These are phyloP conservation scores for Solanum peruvianum DNA, from an alignment of 257 asterid species.

Conservation along the genomic window DNA sequence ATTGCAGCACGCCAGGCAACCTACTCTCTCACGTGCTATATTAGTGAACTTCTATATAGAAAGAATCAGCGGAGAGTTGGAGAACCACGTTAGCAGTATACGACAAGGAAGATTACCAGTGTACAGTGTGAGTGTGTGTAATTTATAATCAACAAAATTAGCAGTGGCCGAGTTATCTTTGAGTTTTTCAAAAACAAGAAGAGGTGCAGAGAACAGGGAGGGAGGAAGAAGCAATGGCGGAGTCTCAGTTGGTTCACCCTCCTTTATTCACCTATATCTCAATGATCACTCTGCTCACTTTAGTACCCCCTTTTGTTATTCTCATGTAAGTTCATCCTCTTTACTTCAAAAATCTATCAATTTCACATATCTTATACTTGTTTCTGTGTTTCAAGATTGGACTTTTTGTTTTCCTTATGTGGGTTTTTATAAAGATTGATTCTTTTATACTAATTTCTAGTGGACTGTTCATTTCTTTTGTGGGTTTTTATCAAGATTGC, in stretches of 20 bases:
- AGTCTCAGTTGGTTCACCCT: conserved; percentile 58
- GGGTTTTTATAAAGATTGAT: not conserved
- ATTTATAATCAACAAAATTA: not conserved
- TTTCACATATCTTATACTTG: not conserved
- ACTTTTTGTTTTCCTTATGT: not conserved
- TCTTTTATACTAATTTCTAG: not conserved
- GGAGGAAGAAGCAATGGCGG: conserved; percentile 31
- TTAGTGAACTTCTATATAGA: not conserved
- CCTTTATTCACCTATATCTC: conserved; percentile 73
- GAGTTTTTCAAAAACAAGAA: not conserved
- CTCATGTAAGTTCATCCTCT: conserved; percentile 41
- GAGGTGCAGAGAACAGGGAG: not conserved
- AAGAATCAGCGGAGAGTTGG: not conserved
- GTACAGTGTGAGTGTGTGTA: not conserved
- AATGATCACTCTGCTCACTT: conserved; percentile 65
- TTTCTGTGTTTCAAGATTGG: not conserved
- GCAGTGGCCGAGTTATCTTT: not conserved
- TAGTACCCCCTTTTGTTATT: conserved; percentile 91
- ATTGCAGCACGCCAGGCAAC: not conserved
- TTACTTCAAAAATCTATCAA: not conserved
- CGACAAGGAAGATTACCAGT: not conserved
- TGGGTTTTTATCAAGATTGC: not conserved
- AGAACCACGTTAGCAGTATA: not conserved
- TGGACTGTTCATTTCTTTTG: not conserved
- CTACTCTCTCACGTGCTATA: not conserved